phyloP scores from a whole-genome alignment of 2,329 filamentous ascomycete genomes.

The Parafenestella ontariensis region DNA sequence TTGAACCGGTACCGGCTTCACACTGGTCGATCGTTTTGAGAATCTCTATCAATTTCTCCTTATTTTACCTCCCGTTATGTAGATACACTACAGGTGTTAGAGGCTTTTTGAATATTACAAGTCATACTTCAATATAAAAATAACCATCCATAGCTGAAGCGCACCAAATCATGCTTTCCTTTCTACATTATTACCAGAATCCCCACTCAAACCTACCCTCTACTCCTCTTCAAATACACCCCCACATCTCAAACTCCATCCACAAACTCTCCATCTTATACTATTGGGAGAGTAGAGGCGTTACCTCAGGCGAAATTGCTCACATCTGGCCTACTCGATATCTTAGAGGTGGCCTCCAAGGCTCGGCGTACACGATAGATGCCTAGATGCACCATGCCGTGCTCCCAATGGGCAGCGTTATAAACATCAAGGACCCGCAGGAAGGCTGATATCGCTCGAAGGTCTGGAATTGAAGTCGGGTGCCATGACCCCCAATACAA shows the following conservation, averaged over 20 bases:
- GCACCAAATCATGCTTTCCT: background rate
- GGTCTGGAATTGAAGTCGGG: background rate
- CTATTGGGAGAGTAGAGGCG: background rate
- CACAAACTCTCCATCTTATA: slow-evolving; percentile 1
- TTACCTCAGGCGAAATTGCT: background rate
- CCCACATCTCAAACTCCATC: background rate
- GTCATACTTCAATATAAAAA: too few relatives aligned
- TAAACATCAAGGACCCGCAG: background rate
- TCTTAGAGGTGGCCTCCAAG: background rate
- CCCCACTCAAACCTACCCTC: background rate
- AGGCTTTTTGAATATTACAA: too few relatives aligned
- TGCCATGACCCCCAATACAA: background rate
- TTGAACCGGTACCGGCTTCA: background rate
- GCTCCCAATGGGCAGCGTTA: background rate
- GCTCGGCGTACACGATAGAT: background rate
- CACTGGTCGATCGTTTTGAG: background rate
- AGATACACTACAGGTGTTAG: too few relatives aligned
- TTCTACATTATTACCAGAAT: too few relatives aligned
- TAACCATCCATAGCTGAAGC: too few relatives aligned
- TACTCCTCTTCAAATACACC: background rate
- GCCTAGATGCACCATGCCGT: background rate
- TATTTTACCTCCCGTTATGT: too few relatives aligned
- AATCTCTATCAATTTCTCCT: background rate
- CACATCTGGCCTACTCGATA: background rate
- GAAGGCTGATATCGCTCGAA: background rate